Evolutionary conservation across 2,329 filamentous ascomycete species (phyloP), one percentile per base, ranked within the genome.

Genomic region (Botryosphaeria dothidea): DNA sequence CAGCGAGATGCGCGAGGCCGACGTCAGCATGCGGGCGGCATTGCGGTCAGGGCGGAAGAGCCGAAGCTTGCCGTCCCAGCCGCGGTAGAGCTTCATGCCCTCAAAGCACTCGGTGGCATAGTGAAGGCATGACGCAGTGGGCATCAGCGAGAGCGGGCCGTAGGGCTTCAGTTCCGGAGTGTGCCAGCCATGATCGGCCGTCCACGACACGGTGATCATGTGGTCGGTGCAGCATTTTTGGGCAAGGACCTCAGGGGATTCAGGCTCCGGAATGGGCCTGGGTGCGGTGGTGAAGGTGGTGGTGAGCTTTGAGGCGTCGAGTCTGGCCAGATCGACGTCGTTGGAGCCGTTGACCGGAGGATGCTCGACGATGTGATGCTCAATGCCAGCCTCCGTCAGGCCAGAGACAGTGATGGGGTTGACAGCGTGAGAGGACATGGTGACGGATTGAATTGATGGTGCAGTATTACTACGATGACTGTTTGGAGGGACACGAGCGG

Each of bases 51-150:
- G 89, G n/a, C 91, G 88, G 85, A 94, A 94, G 64, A 93, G 81
- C 66, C 91, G 88, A 64, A 93, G 84, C 71, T 85, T 86, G 71
- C 89, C 89, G 75, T 94, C 90, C 69, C 85, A 78, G 75, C 88
- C 80, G 73, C 86, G 88, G 76, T 87, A 87, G 51, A 87, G 86
- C 79, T 96, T 96, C 81, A 89, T 84, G 13, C 92, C 92, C 80
- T 96, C 92, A 80, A 96, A 96, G 78, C 92, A 96, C 79, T 94
- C 90, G 54, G 92, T 96, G 11, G 92, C 92, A 79, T 96, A 96
- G 83, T 96, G 92, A 66, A 96, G 85, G 67, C 89, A 88, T 3
- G 88, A 91, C 15, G 92, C 91, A 4, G 90, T 93, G 38, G 92
- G 92, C 81, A 92, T 90, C 72, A 96, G 87, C 68, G 84, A 84